Conservation (phyloP, 2,329 filamentous ascomycete genomes). For the Apiospora malaysiana region DNA sequence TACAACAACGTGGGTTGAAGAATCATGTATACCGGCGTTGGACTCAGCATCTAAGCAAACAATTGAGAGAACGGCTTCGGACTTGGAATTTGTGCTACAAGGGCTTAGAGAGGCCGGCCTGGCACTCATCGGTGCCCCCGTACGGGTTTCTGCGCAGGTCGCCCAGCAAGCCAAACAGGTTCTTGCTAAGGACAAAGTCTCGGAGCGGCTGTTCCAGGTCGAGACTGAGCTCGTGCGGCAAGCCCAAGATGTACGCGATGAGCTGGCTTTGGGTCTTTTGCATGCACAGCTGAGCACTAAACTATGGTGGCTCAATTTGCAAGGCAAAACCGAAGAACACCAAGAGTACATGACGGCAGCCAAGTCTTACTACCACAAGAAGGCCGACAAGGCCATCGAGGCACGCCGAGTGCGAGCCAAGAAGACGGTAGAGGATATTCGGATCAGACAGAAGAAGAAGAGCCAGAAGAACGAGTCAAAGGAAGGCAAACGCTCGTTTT, state of each 20-base stretch:
- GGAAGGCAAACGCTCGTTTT: conserved; percentile 14
- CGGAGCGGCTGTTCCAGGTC: conserved; percentile 36
- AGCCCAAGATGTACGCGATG: conserved; percentile 44
- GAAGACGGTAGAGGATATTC: conserved; percentile 37
- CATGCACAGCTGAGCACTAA: conserved; percentile 62
- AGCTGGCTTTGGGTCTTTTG: conserved; percentile 52
- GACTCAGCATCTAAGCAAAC: conserved; percentile 41
- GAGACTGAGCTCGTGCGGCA: conserved; percentile 42
- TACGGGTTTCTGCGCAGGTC: conserved; percentile 31
- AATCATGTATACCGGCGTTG: conserved; percentile 39
- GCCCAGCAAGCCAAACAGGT: conserved; percentile 34
- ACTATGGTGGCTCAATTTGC: conserved; percentile 62
- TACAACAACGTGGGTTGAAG: conserved; percentile 42
- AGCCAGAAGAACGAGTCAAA: not conserved
- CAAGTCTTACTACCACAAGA: conserved; percentile 46
- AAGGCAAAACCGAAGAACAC: conserved; percentile 54
- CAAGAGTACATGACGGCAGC: conserved; percentile 55
- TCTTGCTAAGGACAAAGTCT: conserved; percentile 32
- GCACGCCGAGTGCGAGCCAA: conserved; percentile 37
- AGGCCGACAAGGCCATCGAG: conserved; percentile 40
- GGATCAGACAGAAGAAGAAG: conserved; percentile 28
- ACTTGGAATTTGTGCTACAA: conserved; percentile 39
- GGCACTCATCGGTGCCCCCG: conserved; percentile 29
- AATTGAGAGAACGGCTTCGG: conserved; percentile 36
- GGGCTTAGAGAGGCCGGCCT: conserved; percentile 35